These are phyloP conservation scores for Bruguiera hainesii DNA, from an alignment of 441 rosid species.

Conservation along the genomic window DNA sequence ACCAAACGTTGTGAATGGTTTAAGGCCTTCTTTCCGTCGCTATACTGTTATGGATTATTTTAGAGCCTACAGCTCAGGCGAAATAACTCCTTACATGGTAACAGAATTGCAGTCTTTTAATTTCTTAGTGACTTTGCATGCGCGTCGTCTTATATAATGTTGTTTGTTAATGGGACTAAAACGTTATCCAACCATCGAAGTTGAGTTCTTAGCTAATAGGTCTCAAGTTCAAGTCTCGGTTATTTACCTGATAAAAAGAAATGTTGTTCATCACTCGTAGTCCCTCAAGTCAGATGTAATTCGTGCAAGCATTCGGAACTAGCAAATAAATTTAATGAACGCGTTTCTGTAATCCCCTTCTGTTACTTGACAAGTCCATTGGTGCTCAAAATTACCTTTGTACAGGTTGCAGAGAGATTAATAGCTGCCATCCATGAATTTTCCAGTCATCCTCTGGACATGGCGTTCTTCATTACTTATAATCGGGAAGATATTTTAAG, in stretches of 20 bases:
- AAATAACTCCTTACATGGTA: slow-evolving; percentile 48
- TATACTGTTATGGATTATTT: slow-evolving; percentile 56
- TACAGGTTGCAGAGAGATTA: slow-evolving; percentile 56
- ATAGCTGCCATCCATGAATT: slow-evolving; percentile 47
- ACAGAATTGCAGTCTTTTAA: neutral
- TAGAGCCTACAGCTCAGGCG: slow-evolving; percentile 45
- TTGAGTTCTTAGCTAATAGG: too few species aligned
- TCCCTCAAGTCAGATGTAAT: too few species aligned
- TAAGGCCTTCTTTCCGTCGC: slow-evolving; percentile 29
- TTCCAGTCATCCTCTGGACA: slow-evolving; percentile 33
- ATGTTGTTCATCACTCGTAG: too few species aligned
- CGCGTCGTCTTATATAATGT: neutral
- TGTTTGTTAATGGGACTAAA: neutral
- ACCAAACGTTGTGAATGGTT: slow-evolving; percentile 5
- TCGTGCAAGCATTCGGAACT: too few species aligned
- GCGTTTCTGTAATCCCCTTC: neutral
- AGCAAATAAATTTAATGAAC: neutral
- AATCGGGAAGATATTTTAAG: slow-evolving; percentile 43
- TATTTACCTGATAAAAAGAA: too few species aligned
- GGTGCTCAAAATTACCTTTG: neutral
- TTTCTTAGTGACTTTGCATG: neutral
- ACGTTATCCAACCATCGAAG: too few species aligned
- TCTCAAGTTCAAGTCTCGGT: too few species aligned
- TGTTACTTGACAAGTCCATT: neutral
- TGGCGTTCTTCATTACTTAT: slow-evolving; percentile 61